These are phyloP conservation scores for Aspergillus sp. DNA, from an alignment of 2,329 filamentous ascomycete species.

Conservation along the genomic window DNA sequence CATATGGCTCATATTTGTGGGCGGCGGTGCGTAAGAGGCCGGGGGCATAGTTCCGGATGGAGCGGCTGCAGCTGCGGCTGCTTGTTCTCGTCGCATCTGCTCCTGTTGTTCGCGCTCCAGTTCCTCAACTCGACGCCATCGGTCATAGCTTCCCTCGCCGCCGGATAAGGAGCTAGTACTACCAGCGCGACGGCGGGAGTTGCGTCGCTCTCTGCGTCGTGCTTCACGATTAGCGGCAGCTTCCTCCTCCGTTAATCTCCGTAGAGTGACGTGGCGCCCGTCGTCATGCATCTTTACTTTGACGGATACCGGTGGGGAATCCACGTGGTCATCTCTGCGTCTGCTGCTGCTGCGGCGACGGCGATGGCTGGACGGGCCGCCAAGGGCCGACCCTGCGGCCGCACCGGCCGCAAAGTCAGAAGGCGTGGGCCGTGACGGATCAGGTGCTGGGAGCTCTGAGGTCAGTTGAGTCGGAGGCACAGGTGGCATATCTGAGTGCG, in stretches of 20 bases:
- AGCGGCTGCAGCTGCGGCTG: slow-evolving; percentile 28
- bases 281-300: slow-evolving; percentile 67
- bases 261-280: slow-evolving; percentile 62
- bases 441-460: slow-evolving; percentile 31
- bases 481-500: slow-evolving; percentile 38
- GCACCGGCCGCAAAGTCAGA: slow-evolving; percentile 34
- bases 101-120: slow-evolving; percentile 49
- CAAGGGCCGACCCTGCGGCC: slow-evolving; percentile 30
- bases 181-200: slow-evolving; percentile 40
- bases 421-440: slow-evolving; percentile 19
- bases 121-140: slow-evolving; percentile 51
- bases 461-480: slow-evolving; percentile 40
- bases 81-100: slow-evolving; percentile 41
- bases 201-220: slow-evolving; percentile 46
- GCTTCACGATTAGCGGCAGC: slow-evolving; percentile 60
- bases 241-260: slow-evolving; percentile 62
- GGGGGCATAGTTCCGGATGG: slow-evolving; percentile 26
- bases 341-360: slow-evolving; percentile 32
- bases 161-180: slow-evolving; percentile 44
- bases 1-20: slow-evolving; percentile 22
- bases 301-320: slow-evolving; percentile 61
- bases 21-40: slow-evolving; percentile 25
- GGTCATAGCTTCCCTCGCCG: slow-evolving; percentile 39
- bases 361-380: slow-evolving; percentile 29
- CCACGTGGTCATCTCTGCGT: slow-evolving; percentile 45